Evolutionary conservation across 129 eudicot species (phyloP).

Genomic region (Ambrosia artemisiifolia): DNA sequence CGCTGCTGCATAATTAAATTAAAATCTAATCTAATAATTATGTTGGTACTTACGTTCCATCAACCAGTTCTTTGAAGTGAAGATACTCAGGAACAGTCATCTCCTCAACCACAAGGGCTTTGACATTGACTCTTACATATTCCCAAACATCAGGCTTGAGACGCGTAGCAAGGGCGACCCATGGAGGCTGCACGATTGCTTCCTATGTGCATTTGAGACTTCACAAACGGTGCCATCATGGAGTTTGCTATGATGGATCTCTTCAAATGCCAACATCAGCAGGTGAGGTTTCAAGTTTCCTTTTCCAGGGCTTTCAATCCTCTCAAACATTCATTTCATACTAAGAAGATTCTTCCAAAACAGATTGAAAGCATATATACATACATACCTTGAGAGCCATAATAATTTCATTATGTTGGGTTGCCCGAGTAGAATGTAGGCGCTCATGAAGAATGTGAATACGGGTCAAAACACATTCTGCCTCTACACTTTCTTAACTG

Average conservation of each 20-base stretch:
- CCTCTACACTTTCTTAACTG: no score
- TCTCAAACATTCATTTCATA: slow-evolving; percentile 1
- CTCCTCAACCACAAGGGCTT: slow-evolving; percentile 66
- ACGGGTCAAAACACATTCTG: no score
- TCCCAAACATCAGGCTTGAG: slow-evolving; percentile 96
- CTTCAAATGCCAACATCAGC: slow-evolving; percentile 78
- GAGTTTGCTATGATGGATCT: slow-evolving; percentile 42
- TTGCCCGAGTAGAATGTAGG: no score
- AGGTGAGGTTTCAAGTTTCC: slow-evolving; percentile 85
- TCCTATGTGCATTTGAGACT: slow-evolving; percentile 88
- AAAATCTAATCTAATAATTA: no score
- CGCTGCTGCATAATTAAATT: slow-evolving; percentile 43
- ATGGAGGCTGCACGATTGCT: slow-evolving; percentile 81
- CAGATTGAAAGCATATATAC: no score
- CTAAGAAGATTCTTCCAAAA: no score
- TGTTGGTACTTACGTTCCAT: slow-evolving; percentile 27
- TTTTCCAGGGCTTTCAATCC: slow-evolving; percentile 79
- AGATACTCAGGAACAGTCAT: slow-evolving; percentile 65
- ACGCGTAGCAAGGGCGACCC: slow-evolving; percentile 91
- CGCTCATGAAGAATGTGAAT: no score
- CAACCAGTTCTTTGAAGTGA: slow-evolving; percentile 73
- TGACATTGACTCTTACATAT: slow-evolving; percentile 64
- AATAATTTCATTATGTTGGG: no score
- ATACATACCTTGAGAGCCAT: no score
- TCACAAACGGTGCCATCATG: slow-evolving; percentile 72